A percentile compares a stretch with the other conserved stretches of the same genome.
These are phyloP conservation scores for Chlorella ohadii DNA, from an alignment of 139 green algal genomes.

Conservation along the genomic window DNA sequence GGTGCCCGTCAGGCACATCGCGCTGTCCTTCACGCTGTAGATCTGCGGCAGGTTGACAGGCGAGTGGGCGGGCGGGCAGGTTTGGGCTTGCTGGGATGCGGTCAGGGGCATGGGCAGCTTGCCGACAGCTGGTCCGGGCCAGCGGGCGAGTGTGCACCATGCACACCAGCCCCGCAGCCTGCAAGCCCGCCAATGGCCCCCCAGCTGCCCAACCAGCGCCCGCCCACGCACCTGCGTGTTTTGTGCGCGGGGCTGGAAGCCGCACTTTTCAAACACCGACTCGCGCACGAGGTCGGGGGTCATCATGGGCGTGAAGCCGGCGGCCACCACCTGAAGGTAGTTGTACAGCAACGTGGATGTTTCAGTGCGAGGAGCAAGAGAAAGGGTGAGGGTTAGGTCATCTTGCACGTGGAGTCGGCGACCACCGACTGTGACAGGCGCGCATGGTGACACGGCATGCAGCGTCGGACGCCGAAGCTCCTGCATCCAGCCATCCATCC, in stretches of 20 bases:
- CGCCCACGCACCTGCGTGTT: conserved; percentile 97
- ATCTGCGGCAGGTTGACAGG: conserved; percentile 77
- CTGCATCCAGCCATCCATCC: too few relatives aligned
- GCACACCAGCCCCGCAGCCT: too few relatives aligned
- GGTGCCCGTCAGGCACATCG: conserved; percentile 95
- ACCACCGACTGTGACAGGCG: neutral
- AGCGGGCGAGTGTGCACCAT: neutral
- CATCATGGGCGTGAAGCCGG: conserved; percentile 90
- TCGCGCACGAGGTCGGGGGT: conserved; percentile 95
- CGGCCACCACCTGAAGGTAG: conserved; percentile 44
- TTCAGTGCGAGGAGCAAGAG: too few relatives aligned
- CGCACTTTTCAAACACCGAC: conserved; percentile 96
- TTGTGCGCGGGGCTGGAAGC: conserved; percentile 93
- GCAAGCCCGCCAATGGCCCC: too few relatives aligned
- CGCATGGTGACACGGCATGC: too few relatives aligned
- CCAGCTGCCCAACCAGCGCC: too few relatives aligned
- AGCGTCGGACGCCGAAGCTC: too few relatives aligned
- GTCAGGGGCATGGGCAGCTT: too few relatives aligned
- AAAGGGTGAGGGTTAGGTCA: too few relatives aligned
- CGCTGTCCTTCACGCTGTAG: conserved; percentile 84
- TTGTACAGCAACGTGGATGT: too few relatives aligned
- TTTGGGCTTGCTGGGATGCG: neutral
- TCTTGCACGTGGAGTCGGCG: too few relatives aligned
- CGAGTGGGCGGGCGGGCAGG: neutral
- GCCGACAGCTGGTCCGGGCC: neutral